phyloP scores from a whole-genome alignment of 2,329 filamentous ascomycete genomes.

The Thelonectria blattea region DNA sequence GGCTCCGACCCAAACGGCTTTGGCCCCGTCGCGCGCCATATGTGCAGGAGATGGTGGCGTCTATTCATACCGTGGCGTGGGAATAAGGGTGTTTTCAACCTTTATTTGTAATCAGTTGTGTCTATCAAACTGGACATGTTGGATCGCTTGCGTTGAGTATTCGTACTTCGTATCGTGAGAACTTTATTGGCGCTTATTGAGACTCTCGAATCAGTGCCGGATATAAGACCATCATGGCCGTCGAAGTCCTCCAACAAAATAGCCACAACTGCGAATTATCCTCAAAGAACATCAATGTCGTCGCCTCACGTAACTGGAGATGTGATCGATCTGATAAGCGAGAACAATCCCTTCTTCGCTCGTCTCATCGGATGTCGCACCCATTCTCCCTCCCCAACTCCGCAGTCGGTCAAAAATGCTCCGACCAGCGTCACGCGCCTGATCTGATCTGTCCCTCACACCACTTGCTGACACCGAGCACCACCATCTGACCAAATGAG shows the following conservation, averaged over 20 bases:
- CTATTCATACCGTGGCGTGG: too few species aligned
- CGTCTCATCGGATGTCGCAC: not conserved
- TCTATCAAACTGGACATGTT: too few species aligned
- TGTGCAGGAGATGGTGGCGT: not conserved
- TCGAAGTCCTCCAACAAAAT: not conserved
- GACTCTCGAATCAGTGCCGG: too few species aligned
- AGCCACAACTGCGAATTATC: not conserved
- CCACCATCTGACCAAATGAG: not conserved
- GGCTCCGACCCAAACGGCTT: not conserved
- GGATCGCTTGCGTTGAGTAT: too few species aligned
- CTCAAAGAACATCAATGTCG: too few species aligned
- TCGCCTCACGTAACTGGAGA: not conserved
- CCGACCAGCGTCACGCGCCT: not conserved
- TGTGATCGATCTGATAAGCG: not conserved
- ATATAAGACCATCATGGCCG: too few species aligned
- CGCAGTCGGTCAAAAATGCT: not conserved
- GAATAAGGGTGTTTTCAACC: too few species aligned
- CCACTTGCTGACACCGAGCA: not conserved
- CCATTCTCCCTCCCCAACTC: not conserved
- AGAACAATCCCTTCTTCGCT: not conserved
- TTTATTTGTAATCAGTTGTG: too few species aligned
- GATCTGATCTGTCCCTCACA: not conserved
- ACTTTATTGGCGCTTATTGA: too few species aligned
- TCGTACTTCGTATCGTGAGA: too few species aligned
- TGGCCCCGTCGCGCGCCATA: not conserved